Conservation (phyloP, 257 asterid species). For the Lithospermum erythrorhizon region DNA sequence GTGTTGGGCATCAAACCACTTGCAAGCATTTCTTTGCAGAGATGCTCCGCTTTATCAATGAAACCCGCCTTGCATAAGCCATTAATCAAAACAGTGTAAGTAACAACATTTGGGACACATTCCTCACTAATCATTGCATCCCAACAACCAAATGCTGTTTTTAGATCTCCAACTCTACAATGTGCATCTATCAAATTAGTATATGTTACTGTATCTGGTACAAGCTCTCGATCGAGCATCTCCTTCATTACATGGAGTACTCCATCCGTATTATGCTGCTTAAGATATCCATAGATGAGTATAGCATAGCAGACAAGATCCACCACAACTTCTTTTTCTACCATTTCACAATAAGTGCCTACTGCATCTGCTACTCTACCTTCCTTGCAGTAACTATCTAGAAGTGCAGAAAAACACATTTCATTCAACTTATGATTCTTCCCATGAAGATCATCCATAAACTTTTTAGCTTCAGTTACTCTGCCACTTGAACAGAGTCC, state of each 20-base stretch:
- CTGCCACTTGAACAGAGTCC: slow-evolving; percentile 65
- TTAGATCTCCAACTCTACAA: slow-evolving; percentile 48
- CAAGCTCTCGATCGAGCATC: slow-evolving; percentile 48
- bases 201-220: slow-evolving; percentile 55
- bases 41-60: slow-evolving; percentile 43
- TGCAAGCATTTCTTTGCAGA: slow-evolving; percentile 49
- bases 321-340: slow-evolving; percentile 47
- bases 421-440: slow-evolving; percentile 41
- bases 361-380: slow-evolving; percentile 60
- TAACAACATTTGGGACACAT: slow-evolving; percentile 45
- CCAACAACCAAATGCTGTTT: slow-evolving; percentile 65
- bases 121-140: slow-evolving; percentile 64
- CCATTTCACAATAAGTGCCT: slow-evolving; percentile 38
- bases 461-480: slow-evolving; percentile 51
- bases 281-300: slow-evolving; percentile 44
- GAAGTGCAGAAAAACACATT: slow-evolving; percentile 71
- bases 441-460: slow-evolving; percentile 47
- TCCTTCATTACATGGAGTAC: slow-evolving; percentile 33
- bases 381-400: slow-evolving; percentile 56
- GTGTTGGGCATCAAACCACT: slow-evolving; percentile 56
- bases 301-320: slow-evolving; percentile 67
- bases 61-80: slow-evolving; percentile 55
- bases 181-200: slow-evolving; percentile 60
- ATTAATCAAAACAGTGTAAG: slow-evolving; percentile 64
- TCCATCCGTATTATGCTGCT: slow-evolving; percentile 29